Evolutionary conservation across 2,329 filamentous ascomycete species (phyloP).

Genomic region (Ophiostoma triangulosporum): DNA sequence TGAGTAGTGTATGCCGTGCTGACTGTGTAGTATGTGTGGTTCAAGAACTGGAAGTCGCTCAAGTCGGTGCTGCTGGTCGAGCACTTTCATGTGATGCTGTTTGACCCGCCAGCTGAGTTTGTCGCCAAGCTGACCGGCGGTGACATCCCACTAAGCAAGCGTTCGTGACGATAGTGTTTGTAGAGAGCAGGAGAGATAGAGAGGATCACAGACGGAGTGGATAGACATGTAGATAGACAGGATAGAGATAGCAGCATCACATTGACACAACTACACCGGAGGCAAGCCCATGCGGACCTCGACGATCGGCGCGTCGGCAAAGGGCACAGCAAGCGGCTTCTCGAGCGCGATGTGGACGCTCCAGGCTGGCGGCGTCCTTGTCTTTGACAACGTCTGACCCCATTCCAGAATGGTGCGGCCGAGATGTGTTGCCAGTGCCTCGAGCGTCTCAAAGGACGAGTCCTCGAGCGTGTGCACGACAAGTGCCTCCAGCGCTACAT

Average conservation of each 20-base stretch:
- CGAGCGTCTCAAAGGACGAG: conserved; percentile 49
- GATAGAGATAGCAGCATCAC: neutral
- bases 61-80: conserved; percentile 81
- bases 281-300: conserved; percentile 31
- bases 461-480: conserved; percentile 44
- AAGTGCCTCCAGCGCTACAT: conserved; percentile 41
- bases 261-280: neutral
- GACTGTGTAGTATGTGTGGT: conserved; percentile 45
- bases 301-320: conserved; percentile 57
- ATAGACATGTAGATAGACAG: neutral
- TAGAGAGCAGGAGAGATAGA: too few relatives aligned
- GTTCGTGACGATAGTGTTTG: too few relatives aligned
- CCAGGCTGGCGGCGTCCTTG: conserved; percentile 24
- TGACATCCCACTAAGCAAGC: conserved; percentile 52
- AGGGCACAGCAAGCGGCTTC: conserved; percentile 61
- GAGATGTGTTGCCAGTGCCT: conserved; percentile 41
- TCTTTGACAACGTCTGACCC: conserved; percentile 22
- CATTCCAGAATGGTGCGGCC: conserved; percentile 29
- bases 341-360: conserved; percentile 48
- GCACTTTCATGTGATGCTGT: conserved; percentile 91
- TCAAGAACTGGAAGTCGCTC: conserved; percentile 76
- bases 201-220: too few relatives aligned
- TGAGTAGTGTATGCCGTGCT: neutral
- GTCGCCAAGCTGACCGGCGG: conserved; percentile 57
- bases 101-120: conserved; percentile 57